phyloP scores from a whole-genome alignment of 1,284 basidiomycete genomes.

The Amylostereum areolatum region DNA sequence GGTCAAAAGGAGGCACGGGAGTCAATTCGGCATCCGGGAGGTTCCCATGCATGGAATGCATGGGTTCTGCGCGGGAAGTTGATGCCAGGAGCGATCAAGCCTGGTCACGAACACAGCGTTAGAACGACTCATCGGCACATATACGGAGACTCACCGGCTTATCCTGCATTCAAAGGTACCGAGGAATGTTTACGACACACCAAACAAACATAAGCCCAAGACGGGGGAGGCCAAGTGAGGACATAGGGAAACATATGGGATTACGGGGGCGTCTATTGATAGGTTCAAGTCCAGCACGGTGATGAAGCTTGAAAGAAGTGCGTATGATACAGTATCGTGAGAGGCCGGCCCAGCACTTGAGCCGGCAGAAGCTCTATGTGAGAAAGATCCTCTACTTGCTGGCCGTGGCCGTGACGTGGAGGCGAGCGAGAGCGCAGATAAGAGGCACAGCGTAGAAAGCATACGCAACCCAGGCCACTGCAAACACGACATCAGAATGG shows the following conservation, averaged over 20 bases:
- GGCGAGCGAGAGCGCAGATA: slow-evolving; percentile 62
- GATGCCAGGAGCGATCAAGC: no score
- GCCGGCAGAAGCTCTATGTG: neutral
- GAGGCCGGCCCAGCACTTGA: slow-evolving; percentile 8
- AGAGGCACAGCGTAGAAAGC: slow-evolving; percentile 69
- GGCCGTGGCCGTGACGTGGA: slow-evolving; percentile 42
- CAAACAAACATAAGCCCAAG: no score
- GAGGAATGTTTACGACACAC: no score
- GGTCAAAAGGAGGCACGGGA: no score
- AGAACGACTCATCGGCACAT: neutral
- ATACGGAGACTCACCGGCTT: neutral
- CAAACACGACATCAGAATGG: slow-evolving; percentile 1
- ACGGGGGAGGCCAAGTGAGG: no score
- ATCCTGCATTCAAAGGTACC: neutral
- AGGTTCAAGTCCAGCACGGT: neutral
- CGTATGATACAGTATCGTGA: neutral
- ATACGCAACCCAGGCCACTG: slow-evolving; percentile 75
- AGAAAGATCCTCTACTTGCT: slow-evolving; percentile 19
- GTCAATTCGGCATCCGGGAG: no score
- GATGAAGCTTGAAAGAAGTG: neutral
- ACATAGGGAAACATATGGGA: neutral
- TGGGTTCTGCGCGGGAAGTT: no score
- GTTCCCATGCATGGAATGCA: no score
- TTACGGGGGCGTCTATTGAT: neutral
- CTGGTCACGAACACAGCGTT: neutral